Conservation (phyloP, 1,139 yeast species). For the Lodderomyces metapsilosis region DNA sequence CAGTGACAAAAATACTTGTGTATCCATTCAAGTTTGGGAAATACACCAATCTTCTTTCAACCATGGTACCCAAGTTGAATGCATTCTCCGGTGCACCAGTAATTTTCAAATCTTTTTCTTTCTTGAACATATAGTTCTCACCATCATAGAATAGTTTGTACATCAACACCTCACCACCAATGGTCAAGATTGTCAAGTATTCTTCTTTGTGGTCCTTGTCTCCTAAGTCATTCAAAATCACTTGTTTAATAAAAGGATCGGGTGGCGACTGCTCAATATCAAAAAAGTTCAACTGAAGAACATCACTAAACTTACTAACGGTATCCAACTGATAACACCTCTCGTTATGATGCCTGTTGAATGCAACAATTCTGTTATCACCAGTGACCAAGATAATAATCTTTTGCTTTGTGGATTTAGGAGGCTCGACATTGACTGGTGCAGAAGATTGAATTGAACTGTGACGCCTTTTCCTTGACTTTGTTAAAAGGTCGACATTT, state of each 20-base stretch:
- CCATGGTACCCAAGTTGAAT: constrained; percentile 62
- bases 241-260: constrained; percentile 74
- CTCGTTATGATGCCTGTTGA: constrained; percentile 62
- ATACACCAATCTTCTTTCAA: constrained; percentile 68
- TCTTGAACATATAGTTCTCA: constrained; percentile 46
- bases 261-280: constrained; percentile 61
- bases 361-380: constrained; percentile 68
- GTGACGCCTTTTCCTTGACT: constrained; percentile 35
- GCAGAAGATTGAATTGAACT: constrained; percentile 12
- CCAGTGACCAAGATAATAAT: constrained; percentile 72
- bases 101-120: constrained; percentile 45
- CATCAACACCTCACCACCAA: constrained; percentile 74
- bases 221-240: constrained; percentile 66
- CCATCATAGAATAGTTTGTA: constrained; percentile 61
- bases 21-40: constrained; percentile 58
- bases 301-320: constrained; percentile 57
- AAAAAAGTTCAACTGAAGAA: constrained; percentile 52
- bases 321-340: constrained; percentile 64
- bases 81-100: constrained; percentile 83
- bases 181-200: constrained; percentile 66
- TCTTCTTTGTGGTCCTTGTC: constrained; percentile 53
- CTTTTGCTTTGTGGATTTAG: constrained; percentile 36
- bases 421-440: constrained; percentile 14
- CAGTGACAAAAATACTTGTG: constrained; percentile 69
- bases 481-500: constrained; percentile 33